Evolutionary conservation across 768 basidiomycete species (phyloP).

Genomic region (Lentinus brumalis): DNA sequence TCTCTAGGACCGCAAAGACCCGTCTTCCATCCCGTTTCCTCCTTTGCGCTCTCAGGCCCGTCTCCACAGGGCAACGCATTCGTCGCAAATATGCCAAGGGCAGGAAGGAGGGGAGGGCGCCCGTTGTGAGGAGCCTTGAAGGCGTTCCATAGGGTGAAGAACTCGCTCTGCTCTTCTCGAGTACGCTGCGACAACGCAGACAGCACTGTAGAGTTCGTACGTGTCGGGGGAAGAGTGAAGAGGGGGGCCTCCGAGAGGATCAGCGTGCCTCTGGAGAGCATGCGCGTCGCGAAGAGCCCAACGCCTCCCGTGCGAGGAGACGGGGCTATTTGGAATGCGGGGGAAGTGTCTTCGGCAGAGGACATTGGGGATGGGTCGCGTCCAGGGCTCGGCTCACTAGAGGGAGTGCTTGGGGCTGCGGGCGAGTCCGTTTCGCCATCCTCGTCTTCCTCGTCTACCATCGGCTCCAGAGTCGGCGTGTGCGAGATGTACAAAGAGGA

Average conservation of each 20-base stretch:
- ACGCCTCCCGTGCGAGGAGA: conserved; percentile 25
- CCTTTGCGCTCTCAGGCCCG: conserved; percentile 7
- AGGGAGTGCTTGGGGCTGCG: conserved; percentile 1
- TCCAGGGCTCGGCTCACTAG: conserved; percentile 1
- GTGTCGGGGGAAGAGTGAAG: conserved; percentile 21
- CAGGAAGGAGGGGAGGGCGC: conserved; percentile 24
- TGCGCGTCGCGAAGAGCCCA: conserved; percentile 30
- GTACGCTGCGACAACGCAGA: conserved; percentile 24
- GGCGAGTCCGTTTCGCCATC: conserved; percentile 8
- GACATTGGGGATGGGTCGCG: conserved; percentile 5
- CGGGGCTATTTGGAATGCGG: conserved; percentile 16
- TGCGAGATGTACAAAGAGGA: conserved; percentile 14
- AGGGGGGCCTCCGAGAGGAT: conserved; percentile 32
- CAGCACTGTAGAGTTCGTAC: conserved; percentile 28
- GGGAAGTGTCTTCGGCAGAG: conserved; percentile 11
- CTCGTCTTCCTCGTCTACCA: conserved; percentile 15
- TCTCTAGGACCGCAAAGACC: not conserved
- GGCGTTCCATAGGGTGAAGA: conserved; percentile 29
- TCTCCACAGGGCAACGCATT: conserved; percentile 28
- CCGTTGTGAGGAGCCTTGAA: conserved; percentile 13
- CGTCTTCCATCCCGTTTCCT: not conserved
- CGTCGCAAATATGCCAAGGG: conserved; percentile 32
- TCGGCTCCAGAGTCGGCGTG: conserved; percentile 15
- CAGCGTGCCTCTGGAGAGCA: conserved; percentile 27
- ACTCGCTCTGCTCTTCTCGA: conserved; percentile 30